These are phyloP conservation scores for Russula vinacea DNA, from an alignment of 768 basidiomycete genomes.

Conservation along the genomic window DNA sequence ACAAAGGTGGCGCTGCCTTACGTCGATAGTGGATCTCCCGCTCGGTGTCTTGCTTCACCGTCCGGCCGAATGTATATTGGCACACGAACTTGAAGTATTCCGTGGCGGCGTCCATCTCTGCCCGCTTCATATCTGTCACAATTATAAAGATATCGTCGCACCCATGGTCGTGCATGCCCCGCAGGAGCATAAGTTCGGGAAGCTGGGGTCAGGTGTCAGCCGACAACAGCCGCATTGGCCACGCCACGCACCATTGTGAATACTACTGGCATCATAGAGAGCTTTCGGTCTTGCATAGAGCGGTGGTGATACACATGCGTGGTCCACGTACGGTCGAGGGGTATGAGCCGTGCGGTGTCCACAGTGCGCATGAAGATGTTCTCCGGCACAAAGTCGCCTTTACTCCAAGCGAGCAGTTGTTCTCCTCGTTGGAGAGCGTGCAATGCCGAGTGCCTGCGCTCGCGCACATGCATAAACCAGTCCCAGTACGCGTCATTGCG, in stretches of 20 bases:
- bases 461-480: conserved; percentile 70
- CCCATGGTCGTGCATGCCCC: conserved; percentile 77
- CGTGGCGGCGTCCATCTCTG: conserved; percentile 78
- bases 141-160: conserved; percentile 79
- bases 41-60: conserved; percentile 64
- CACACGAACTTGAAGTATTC: conserved; percentile 77
- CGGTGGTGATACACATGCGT: conserved; percentile 78
- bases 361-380: conserved; percentile 78
- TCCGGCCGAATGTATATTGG: conserved; percentile 57
- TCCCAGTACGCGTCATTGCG: conserved; percentile 72
- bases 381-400: conserved; percentile 74
- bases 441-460: conserved; percentile 56
- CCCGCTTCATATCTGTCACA: conserved; percentile 72
- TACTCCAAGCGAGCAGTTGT: conserved; percentile 50
- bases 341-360: conserved; percentile 73
- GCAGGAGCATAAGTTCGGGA: conserved; percentile 73
- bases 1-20: conserved; percentile 23
- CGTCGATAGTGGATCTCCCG: conserved; percentile 67
- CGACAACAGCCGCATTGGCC: neutral
- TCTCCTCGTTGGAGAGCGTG: conserved; percentile 42
- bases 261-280: conserved; percentile 76
- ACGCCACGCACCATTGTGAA: conserved; percentile 64
- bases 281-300: conserved; percentile 67
- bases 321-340: conserved; percentile 78
- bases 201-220: conserved; percentile 42